Base-by-base conservation (phyloP, 352 stramenopile species). In the Phytophthora lateralis region DNA sequence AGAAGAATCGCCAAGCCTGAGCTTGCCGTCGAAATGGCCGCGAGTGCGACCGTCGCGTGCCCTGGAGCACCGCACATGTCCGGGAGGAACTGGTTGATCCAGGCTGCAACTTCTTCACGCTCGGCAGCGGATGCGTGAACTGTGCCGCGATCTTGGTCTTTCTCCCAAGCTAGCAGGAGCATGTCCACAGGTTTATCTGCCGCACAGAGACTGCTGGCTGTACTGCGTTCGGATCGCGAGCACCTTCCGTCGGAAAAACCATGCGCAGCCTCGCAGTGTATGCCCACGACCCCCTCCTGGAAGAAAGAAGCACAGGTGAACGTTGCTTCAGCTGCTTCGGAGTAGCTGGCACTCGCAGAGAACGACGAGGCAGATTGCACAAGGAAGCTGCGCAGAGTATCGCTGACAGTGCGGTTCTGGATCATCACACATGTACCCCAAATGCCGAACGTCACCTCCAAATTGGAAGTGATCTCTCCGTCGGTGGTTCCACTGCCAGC, bases 381-480 rank as follows among this genome's bases (percentile, higher is more conserved):
- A 18, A 74, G 17, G 42, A 74, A 71, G 35, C 50, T 29, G 29
- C 54, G 53, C 17, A 73, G 18, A 37, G 47, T 52, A 10, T 66
- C 60, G 18, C 60, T 50, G 0, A 50, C 52, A 6, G 60, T 61
- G 24, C 38, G 61, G 15, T 70, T 69, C 64, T 82, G 66, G 9
- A 80, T 51, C 55, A 75, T 82, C 21, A 88, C 54, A 17, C 77
- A 89, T 0, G 77, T 75, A 3, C 75, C 80, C 80, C 80, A 89
- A 9, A 88, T 60, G 0, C 80, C 77, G 41, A 85, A 73, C 3
- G 58, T 71, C 38, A 89, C 50, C 57, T 89, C 75, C 10, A 83
- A 29, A 37, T 67, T 60, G 2, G 64, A 55, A 11, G 51, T n/a
- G 49, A 73, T 47, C 6, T 60, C 35, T 42, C 38, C 39, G 34